Conservation (phyloP, 257 asterid species). For the Solanum neorickii region DNA sequence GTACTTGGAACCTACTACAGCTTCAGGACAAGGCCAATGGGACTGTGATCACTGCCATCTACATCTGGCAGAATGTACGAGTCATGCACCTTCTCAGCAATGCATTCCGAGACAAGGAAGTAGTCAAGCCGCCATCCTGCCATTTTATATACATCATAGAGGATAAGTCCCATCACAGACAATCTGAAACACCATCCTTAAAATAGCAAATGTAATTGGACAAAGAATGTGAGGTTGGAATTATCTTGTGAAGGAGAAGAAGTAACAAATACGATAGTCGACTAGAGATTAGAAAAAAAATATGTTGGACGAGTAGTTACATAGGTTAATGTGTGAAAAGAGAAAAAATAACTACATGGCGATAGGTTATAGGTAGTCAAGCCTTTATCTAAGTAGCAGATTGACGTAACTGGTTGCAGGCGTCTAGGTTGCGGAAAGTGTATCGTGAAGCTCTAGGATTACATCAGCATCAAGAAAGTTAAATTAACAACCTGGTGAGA, state of each 20-base stretch:
- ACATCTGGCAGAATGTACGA: conserved; percentile 83
- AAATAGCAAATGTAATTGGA: not conserved
- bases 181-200: not conserved
- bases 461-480: not conserved
- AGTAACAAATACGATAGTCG: not conserved
- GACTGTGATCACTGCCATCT: conserved; percentile 86
- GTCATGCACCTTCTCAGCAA: conserved; percentile 62
- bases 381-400: not conserved
- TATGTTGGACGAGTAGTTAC: not conserved
- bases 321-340: not conserved
- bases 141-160: not conserved
- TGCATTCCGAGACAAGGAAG: conserved; percentile 73
- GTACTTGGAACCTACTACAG: conserved; percentile 26
- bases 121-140: conserved; percentile 97
- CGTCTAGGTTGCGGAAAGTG: not conserved
- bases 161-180: not conserved
- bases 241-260: not conserved
- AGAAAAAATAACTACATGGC: not conserved
- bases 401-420: not conserved
- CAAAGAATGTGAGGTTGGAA: not conserved
- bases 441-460: not conserved
- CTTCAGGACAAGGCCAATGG: conserved; percentile 73
- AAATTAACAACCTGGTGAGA: not conserved
- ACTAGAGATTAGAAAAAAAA: not conserved
- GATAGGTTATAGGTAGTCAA: not conserved